phyloP scores from a whole-genome alignment of 345 rosid species.

The Citrus unshiu region DNA sequence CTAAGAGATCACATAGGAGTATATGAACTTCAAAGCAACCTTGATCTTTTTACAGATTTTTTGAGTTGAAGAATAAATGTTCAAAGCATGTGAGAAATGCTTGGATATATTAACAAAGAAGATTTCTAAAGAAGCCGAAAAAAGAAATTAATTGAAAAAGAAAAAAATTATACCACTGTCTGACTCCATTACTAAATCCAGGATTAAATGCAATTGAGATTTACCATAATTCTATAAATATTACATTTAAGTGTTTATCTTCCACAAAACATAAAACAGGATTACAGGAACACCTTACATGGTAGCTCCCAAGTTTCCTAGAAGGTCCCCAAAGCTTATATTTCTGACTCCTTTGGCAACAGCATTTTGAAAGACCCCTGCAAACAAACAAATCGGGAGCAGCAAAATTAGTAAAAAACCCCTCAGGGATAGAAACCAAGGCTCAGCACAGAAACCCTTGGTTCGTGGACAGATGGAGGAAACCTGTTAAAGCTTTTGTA shows the following conservation, averaged over 20 bases:
- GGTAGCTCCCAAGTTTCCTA: slow-evolving; percentile 82
- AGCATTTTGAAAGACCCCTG: slow-evolving; percentile 83
- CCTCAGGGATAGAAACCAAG: slow-evolving; percentile 1
- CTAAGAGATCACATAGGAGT: not conserved
- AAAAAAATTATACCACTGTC: not conserved
- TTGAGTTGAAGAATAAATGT: not conserved
- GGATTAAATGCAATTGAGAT: not conserved
- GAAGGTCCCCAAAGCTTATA: slow-evolving; percentile 89
- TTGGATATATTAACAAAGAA: not conserved
- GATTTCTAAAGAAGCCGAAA: not conserved
- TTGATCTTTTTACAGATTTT: not conserved
- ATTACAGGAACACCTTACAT: slow-evolving; percentile 49
- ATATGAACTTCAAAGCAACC: not conserved
- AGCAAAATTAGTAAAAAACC: slow-evolving; percentile 13
- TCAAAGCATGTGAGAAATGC: not conserved
- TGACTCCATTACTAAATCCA: not conserved
- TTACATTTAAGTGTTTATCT: not conserved
- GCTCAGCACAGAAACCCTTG: not conserved
- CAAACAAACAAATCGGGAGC: slow-evolving; percentile 15
- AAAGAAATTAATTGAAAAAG: too few species aligned
- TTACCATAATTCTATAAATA: not conserved
- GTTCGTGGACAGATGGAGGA: slow-evolving; percentile 12
- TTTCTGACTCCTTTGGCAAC: slow-evolving; percentile 79
- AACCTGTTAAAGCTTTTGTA: slow-evolving; percentile 86
- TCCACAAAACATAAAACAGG: not conserved